A percentile compares a stretch with the other conserved stretches of the same genome.
Conservation (phyloP, 495 filamentous ascomycete species). For the Oidiodendron maius region DNA sequence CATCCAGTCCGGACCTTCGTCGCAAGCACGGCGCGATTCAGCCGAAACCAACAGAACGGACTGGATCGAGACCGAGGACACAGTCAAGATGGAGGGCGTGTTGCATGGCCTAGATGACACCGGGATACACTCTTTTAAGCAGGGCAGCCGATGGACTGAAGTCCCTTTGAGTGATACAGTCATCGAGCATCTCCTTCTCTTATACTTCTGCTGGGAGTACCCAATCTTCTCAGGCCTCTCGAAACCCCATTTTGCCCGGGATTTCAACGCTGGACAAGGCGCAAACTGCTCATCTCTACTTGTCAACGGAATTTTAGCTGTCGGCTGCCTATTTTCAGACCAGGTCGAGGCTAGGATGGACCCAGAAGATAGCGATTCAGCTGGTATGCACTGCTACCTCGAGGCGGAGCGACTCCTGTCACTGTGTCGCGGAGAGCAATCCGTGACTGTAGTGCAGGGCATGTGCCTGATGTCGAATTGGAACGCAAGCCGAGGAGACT, state of each 20-base stretch:
- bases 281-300: neutral
- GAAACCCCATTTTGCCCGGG: neutral
- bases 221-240: too few species aligned
- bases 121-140: too few species aligned
- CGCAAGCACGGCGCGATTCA: too few species aligned
- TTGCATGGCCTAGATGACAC: too few species aligned
- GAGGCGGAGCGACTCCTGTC: constrained; percentile 56
- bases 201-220: neutral
- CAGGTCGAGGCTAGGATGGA: constrained; percentile 52
- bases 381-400: constrained; percentile 58
- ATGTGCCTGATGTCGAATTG: constrained; percentile 64
- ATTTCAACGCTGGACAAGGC: neutral
- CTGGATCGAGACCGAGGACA: too few species aligned
- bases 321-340: neutral
- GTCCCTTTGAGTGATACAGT: neutral
- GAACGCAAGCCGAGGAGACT: constrained; percentile 52
- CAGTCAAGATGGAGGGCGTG: too few species aligned
- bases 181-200: neutral
- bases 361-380: constrained; percentile 62
- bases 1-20: neutral
- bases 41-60: too few species aligned
- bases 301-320: neutral
- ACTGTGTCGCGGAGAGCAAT: constrained; percentile 47
- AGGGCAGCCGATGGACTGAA: too few species aligned
- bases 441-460: constrained; percentile 69